Conservation (phyloP, 495 filamentous ascomycete species). For the Haplographium delicatum region DNA sequence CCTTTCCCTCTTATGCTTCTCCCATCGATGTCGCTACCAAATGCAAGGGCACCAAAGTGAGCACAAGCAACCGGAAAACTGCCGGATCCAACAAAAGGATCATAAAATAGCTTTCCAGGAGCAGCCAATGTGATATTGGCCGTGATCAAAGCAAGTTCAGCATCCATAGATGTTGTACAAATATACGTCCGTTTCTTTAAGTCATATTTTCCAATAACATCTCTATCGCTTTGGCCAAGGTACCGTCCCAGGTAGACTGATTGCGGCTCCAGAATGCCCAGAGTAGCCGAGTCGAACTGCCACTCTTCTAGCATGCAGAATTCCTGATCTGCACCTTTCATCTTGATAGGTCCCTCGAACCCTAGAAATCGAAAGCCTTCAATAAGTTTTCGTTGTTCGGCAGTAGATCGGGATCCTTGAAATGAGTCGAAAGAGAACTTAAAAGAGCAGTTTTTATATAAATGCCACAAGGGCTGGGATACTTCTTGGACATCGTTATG, state of each 20-base stretch:
- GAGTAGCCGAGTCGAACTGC: slow-evolving; percentile 37
- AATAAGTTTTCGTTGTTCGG: slow-evolving; percentile 63
- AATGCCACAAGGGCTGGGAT: slow-evolving; percentile 58
- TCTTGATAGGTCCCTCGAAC: slow-evolving; percentile 69
- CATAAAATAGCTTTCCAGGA: slow-evolving; percentile 79
- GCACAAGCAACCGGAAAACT: slow-evolving; percentile 82
- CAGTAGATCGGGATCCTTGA: slow-evolving; percentile 57
- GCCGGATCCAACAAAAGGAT: slow-evolving; percentile 93
- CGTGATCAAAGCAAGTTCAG: slow-evolving; percentile 85
- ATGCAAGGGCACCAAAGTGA: slow-evolving; percentile 76
- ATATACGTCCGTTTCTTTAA: slow-evolving; percentile 92
- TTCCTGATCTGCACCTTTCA: slow-evolving; percentile 65
- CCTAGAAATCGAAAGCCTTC: slow-evolving; percentile 72
- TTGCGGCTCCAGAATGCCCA: slow-evolving; percentile 41
- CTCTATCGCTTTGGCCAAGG: slow-evolving; percentile 56
- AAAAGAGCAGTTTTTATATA: slow-evolving; percentile 61
- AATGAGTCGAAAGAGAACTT: slow-evolving; percentile 78
- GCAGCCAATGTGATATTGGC: slow-evolving; percentile 83
- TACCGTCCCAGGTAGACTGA: slow-evolving; percentile 66
- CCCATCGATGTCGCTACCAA: slow-evolving; percentile 91
- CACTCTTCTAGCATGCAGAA: slow-evolving; percentile 82
- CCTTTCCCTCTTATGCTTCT: slow-evolving; percentile 71
- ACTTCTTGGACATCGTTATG: slow-evolving; percentile 56
- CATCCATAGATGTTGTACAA: slow-evolving; percentile 93
- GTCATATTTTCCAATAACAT: slow-evolving; percentile 69